phyloP scores from a whole-genome alignment of 2,329 filamentous ascomycete species.

The Hymenoscyphus scutula region DNA sequence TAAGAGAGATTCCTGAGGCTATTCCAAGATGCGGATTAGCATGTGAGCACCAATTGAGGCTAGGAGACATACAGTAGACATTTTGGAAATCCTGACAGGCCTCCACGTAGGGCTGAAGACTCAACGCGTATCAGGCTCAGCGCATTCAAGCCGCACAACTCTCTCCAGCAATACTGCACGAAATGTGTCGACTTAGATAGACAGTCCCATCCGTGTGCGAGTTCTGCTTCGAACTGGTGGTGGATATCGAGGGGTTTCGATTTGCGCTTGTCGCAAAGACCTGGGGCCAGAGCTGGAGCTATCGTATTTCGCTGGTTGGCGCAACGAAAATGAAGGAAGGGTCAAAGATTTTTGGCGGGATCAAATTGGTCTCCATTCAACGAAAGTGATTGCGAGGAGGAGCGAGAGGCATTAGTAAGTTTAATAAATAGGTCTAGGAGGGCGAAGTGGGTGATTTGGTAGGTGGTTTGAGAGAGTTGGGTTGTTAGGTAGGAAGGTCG shows the following conservation, averaged over 20 bases:
- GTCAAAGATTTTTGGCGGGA: neutral
- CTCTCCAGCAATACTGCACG: slow-evolving; percentile 20
- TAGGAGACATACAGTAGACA: slow-evolving; percentile 34
- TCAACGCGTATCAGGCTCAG: slow-evolving; percentile 20
- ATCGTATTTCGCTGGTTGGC: neutral
- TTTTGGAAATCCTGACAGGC: slow-evolving; percentile 22
- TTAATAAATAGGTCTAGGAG: neutral
- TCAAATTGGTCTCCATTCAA: slow-evolving; percentile 31
- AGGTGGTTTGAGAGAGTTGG: neutral
- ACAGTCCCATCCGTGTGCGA: slow-evolving; percentile 21
- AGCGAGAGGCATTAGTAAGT: slow-evolving; percentile 1
- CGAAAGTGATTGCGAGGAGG: neutral
- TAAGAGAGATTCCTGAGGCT: neutral
- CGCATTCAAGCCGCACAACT: slow-evolving; percentile 20
- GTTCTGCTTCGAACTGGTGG: neutral
- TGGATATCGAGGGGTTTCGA: neutral
- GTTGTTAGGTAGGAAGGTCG: neutral
- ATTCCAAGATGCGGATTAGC: slow-evolving; percentile 12
- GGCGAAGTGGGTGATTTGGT: neutral
- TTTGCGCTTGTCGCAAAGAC: slow-evolving; percentile 8
- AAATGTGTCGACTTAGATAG: slow-evolving; percentile 18
- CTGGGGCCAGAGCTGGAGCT: neutral
- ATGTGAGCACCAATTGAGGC: slow-evolving; percentile 3
- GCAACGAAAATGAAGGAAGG: neutral
- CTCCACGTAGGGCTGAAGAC: slow-evolving; percentile 13